These are phyloP conservation scores for Rhodosporidiobolus sp. DNA, from an alignment of 768 basidiomycete genomes.

Conservation along the genomic window DNA sequence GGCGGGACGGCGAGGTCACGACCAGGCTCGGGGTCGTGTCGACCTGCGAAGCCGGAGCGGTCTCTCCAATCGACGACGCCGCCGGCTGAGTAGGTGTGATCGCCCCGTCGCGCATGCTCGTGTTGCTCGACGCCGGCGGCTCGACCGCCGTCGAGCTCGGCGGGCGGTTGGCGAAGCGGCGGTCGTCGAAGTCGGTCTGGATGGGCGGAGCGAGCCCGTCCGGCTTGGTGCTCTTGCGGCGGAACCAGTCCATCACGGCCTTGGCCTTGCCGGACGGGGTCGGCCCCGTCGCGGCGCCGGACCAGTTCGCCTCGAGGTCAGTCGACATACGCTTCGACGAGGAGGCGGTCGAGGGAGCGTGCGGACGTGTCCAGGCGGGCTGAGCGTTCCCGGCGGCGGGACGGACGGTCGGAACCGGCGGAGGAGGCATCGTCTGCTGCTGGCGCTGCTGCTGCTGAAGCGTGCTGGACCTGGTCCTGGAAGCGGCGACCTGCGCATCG, in stretches of 20 bases:
- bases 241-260: constrained; percentile 99
- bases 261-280: constrained; percentile 73
- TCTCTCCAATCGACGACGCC: constrained; percentile 8
- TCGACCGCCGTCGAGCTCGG: constrained; percentile 2
- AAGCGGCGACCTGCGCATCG: constrained; percentile 2
- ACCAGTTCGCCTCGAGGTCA: constrained; percentile 39
- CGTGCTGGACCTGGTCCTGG: constrained; percentile 27
- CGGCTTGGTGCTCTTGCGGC: constrained; percentile 48
- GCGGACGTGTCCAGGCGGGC: constrained; percentile 7
- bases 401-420: not conserved
- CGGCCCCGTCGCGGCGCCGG: constrained; percentile 21
- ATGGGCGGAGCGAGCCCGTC: constrained; percentile 8
- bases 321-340: constrained; percentile 13
- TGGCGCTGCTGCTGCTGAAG: not conserved
- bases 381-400: not conserved
- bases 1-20: constrained; percentile 33
- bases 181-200: constrained; percentile 37
- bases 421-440: not conserved
- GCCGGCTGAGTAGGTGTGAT: constrained; percentile 21
- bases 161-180: not conserved
- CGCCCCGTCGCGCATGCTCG: not conserved
- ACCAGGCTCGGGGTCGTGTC: constrained; percentile 20
- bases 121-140: not conserved
- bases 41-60: not conserved
- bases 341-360: not conserved